A percentile compares a stretch with the other conserved stretches of the same genome.
Conservation (phyloP, 225 moss, liverwort and hornwort species). For the Pseudisothecium myosuroides region DNA sequence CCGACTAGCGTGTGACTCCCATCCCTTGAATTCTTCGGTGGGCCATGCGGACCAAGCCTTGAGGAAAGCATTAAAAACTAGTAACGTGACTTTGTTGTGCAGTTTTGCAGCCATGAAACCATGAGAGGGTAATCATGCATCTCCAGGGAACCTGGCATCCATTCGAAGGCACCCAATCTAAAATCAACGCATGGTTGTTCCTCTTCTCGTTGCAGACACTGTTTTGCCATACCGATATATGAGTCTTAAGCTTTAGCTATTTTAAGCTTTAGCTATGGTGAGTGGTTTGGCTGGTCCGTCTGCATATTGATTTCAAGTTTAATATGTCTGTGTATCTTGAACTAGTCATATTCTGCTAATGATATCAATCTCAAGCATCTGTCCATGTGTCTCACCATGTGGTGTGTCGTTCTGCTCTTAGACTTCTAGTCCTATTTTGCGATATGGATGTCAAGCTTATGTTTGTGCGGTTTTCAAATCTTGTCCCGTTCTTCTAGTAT, state of each 20-base stretch:
- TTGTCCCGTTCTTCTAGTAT: accelerated
- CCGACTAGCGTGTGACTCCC: too few relatives aligned
- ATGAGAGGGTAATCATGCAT: not conserved
- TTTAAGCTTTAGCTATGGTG: not conserved
- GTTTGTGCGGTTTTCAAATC: too few relatives aligned
- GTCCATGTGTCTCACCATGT: not conserved
- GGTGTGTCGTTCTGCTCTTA: not conserved
- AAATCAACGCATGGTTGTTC: not conserved
- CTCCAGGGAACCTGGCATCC: not conserved
- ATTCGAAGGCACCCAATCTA: not conserved
- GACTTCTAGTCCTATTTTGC: not conserved
- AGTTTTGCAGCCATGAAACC: not conserved
- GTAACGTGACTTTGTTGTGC: not conserved
- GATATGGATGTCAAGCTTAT: not conserved
- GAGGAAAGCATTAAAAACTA: not conserved
- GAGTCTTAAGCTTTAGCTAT: not conserved
- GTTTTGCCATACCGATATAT: not conserved
- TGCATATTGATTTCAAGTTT: not conserved
- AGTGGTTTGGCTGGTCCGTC: not conserved
- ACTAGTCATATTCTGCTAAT: not conserved
- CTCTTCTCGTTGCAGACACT: not conserved
- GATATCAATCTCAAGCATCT: not conserved
- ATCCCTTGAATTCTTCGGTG: not conserved
- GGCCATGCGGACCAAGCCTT: not conserved
- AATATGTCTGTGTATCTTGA: not conserved